These are phyloP conservation scores for Cubamyces lactineus DNA, from an alignment of 768 basidiomycete species.

Conservation along the genomic window DNA sequence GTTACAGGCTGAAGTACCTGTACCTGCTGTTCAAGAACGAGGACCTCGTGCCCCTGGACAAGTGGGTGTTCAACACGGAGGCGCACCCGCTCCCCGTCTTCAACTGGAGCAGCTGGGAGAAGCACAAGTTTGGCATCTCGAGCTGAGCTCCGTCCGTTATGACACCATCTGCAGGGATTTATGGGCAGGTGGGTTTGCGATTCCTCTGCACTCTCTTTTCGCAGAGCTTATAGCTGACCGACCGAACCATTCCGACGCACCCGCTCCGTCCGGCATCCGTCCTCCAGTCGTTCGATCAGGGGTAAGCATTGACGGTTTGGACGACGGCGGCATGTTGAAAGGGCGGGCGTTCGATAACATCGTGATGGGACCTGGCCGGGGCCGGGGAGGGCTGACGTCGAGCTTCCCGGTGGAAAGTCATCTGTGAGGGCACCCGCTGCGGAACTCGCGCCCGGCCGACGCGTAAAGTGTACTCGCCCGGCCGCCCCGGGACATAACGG, in stretches of 20 bases:
- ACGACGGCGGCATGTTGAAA: neutral
- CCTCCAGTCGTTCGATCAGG: conserved; percentile 12
- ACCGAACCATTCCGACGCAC: neutral
- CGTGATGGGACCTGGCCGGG: conserved; percentile 17
- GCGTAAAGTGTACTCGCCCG: conserved; percentile 14
- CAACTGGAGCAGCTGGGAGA: conserved; percentile 60
- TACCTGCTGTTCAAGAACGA: conserved; percentile 68
- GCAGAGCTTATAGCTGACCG: neutral
- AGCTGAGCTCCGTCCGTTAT: neutral
- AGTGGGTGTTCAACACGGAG: conserved; percentile 54
- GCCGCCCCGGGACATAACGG: conserved; percentile 11
- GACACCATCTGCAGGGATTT: too few species aligned
- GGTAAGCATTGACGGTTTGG: conserved; percentile 1
- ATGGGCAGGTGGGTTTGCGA: neutral
- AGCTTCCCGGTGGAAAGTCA: conserved; percentile 11
- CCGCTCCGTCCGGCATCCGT: too few species aligned
- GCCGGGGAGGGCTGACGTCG: conserved; percentile 1
- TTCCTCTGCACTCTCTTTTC: neutral
- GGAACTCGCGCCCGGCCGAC: conserved; percentile 9
- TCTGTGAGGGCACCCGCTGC: conserved; percentile 4
- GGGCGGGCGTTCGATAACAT: conserved; percentile 15
- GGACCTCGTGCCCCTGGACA: conserved; percentile 54
- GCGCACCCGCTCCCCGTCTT: conserved; percentile 82
- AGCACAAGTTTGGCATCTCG: conserved; percentile 40
- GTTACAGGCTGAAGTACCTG: conserved; percentile 68